Conservation (phyloP, 257 asterid genomes). For the Petunia axillaris region DNA sequence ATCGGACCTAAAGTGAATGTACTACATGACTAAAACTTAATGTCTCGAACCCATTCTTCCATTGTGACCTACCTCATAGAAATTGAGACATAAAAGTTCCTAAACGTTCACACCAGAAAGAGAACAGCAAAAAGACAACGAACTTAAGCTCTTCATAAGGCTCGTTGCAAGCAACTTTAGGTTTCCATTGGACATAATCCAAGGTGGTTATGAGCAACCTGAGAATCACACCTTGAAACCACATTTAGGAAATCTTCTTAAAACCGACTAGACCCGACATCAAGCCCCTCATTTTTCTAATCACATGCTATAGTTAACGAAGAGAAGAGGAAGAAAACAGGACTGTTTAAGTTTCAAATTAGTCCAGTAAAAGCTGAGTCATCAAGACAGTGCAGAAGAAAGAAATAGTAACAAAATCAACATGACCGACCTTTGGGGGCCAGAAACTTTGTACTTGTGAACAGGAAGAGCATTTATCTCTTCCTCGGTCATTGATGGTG, state of each 20-base stretch:
- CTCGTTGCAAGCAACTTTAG: background rate
- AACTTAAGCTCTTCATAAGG: background rate
- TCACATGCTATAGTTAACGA: background rate
- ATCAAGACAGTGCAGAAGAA: background rate
- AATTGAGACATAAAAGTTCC: background rate
- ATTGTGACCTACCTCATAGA: too few relatives aligned
- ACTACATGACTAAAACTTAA: too few relatives aligned
- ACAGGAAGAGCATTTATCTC: slow-evolving; percentile 97
- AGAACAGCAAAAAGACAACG: background rate
- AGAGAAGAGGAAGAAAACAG: background rate
- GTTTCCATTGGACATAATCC: background rate
- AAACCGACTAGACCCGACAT: background rate
- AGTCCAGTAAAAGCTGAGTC: background rate
- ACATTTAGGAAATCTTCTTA: background rate
- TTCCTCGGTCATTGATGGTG: slow-evolving; percentile 89
- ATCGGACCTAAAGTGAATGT: too few relatives aligned
- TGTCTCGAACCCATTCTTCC: too few relatives aligned
- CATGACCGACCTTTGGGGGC: slow-evolving; percentile 64
- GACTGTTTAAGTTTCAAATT: background rate
- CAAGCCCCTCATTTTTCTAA: background rate
- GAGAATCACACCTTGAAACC: slow-evolving; percentile 10
- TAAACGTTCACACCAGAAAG: background rate
- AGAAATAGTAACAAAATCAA: slow-evolving; percentile 17
- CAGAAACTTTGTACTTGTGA: slow-evolving; percentile 85
- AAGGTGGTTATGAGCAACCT: background rate